phyloP scores from a whole-genome alignment of 306 rosid genomes.

The Corylus americana region DNA sequence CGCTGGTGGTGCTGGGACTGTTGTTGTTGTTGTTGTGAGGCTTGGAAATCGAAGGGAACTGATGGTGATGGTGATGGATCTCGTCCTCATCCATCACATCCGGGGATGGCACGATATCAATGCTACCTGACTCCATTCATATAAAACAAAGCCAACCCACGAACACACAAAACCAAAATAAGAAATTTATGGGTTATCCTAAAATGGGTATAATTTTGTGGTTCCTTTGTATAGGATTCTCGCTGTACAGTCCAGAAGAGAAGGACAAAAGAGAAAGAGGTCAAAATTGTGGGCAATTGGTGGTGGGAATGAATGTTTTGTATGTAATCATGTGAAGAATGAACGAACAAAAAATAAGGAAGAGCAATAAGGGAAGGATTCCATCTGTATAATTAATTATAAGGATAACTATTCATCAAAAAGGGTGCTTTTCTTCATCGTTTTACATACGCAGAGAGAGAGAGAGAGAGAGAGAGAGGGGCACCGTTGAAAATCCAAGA shows the following conservation, averaged over 20 bases:
- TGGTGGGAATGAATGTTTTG: conserved; percentile 9
- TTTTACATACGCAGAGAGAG: not conserved
- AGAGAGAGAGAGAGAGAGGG: not conserved
- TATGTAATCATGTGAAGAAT: conserved; percentile 7
- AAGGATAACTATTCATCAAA: conserved; percentile 22
- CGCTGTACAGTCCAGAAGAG: not conserved
- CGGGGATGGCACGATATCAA: conserved; percentile 46
- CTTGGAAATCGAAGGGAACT: conserved; percentile 56
- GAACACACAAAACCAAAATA: not conserved
- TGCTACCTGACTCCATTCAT: conserved; percentile 52
- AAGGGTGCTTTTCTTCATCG: conserved; percentile 24
- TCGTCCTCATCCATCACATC: conserved; percentile 59
- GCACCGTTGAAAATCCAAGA: not conserved
- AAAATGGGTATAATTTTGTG: not conserved
- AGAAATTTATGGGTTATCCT: not conserved
- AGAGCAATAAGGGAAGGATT: conserved; percentile 9
- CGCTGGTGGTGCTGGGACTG: conserved; percentile 53
- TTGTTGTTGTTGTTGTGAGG: conserved; percentile 34
- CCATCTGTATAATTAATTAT: conserved; percentile 10
- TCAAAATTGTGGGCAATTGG: conserved; percentile 10
- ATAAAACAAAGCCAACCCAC: conserved; percentile 1
- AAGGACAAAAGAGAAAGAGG: conserved; percentile 6
- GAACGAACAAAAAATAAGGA: not conserved
- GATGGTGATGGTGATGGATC: conserved; percentile 41
- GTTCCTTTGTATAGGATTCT: not conserved